Conservation (phyloP, 768 basidiomycete species). For the Suillus americanus region DNA sequence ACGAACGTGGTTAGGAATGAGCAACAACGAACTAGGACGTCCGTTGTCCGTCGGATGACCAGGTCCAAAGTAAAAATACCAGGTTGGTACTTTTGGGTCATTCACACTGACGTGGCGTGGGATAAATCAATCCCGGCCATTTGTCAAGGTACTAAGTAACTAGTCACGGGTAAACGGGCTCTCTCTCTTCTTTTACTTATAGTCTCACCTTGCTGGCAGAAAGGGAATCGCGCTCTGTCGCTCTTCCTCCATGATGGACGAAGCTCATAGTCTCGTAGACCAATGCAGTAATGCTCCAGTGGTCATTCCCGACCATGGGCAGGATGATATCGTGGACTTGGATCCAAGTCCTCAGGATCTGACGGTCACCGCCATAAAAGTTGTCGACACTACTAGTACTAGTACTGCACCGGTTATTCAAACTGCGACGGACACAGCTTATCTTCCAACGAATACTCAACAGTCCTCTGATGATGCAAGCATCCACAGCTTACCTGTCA, state of each 20-base stretch:
- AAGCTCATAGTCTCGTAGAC: slow-evolving; percentile 20
- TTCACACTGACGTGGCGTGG: slow-evolving; percentile 10
- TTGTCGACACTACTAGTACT: slow-evolving; percentile 26
- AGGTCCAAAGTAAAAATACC: slow-evolving; percentile 1
- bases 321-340: slow-evolving; percentile 21
- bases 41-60: neutral
- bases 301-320: slow-evolving; percentile 30
- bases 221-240: neutral
- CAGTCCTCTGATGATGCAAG: slow-evolving; percentile 52
- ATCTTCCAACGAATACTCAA: slow-evolving; percentile 39
- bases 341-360: slow-evolving; percentile 19
- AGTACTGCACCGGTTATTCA: slow-evolving; percentile 24
- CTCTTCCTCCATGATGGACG: slow-evolving; percentile 15
- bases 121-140: slow-evolving; percentile 1
- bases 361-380: slow-evolving; percentile 26
- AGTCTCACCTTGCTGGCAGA: slow-evolving; percentile 3
- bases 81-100: neutral
- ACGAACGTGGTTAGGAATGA: neutral
- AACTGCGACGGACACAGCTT: slow-evolving; percentile 31
- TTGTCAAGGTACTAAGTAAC: slow-evolving; percentile 6
- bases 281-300: slow-evolving; percentile 39
- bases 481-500: slow-evolving; percentile 59
- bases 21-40: neutral
- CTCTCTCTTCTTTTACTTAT: slow-evolving; percentile 8
- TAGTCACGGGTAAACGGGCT: slow-evolving; percentile 9